Conservation (phyloP, 257 asterid species). For the Anisodus tanguticus region DNA sequence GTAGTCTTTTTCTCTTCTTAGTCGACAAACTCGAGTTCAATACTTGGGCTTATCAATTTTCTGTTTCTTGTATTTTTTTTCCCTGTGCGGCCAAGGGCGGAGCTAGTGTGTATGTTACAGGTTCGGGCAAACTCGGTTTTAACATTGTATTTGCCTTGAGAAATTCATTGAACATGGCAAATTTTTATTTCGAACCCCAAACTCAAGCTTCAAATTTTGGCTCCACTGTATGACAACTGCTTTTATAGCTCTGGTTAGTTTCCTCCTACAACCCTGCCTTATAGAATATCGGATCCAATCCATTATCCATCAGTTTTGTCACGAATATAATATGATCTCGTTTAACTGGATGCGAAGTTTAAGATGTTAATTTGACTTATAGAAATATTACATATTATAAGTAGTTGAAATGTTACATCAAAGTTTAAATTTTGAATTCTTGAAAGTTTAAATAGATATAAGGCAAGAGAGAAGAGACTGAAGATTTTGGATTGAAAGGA, state of each 20-base stretch:
- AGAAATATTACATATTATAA: neutral
- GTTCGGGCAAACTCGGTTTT: neutral
- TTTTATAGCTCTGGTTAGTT: too few relatives aligned
- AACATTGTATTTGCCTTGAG: too few relatives aligned
- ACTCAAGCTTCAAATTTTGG: too few relatives aligned
- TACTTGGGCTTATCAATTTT: neutral
- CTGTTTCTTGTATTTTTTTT: too few relatives aligned
- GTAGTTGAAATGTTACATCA: neutral
- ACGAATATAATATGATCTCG: neutral
- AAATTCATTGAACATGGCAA: too few relatives aligned
- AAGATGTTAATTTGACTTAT: neutral
- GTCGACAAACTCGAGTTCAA: neutral
- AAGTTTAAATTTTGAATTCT: neutral
- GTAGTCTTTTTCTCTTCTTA: neutral
- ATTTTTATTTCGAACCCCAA: neutral
- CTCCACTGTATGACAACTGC: neutral
- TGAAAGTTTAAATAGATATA: neutral
- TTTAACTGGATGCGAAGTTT: neutral
- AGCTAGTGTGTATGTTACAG: too few relatives aligned
- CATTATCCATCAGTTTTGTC: neutral
- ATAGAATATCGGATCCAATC: neutral
- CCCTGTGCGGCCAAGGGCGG: too few relatives aligned
- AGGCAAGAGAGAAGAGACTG: neutral
- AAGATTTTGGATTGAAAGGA: neutral
- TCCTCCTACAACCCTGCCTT: neutral